Percentiles rank a stretch among this genome's conserved stretches.
phyloP scores from a whole-genome alignment of 177 flowering plant genomes.

The Tripterygium wilfordii region DNA sequence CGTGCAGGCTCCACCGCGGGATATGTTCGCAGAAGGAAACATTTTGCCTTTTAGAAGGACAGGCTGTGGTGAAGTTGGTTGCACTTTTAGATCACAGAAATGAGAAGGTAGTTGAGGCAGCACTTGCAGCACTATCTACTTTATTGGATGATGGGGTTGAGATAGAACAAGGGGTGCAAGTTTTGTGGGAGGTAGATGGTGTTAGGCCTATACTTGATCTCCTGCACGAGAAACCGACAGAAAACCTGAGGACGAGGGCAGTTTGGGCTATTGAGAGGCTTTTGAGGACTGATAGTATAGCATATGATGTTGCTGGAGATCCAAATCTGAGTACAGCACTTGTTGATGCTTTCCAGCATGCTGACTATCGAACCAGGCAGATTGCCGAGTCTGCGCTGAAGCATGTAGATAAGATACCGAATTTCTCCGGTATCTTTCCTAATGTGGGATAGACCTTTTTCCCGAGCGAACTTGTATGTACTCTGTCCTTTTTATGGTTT shows the following conservation, averaged over 20 bases:
- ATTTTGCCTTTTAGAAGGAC: constrained; percentile 82
- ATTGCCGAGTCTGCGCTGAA: constrained; percentile 87
- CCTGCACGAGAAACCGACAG: constrained; percentile 50
- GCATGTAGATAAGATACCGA: constrained; percentile 88
- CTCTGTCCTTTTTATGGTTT: background rate
- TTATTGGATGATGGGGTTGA: constrained; percentile 79
- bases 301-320: constrained; percentile 48
- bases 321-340: constrained; percentile 78
- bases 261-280: constrained; percentile 71
- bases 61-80: constrained; percentile 64
- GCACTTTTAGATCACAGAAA: constrained; percentile 82
- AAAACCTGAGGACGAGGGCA: constrained; percentile 46
- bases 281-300: constrained; percentile 46
- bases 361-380: constrained; percentile 73
- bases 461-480: constrained; percentile 6
- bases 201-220: constrained; percentile 49
- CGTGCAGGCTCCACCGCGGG: constrained; percentile 72
- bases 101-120: constrained; percentile 79
- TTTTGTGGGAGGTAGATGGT: constrained; percentile 59
- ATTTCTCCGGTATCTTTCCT: constrained; percentile 83
- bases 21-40: constrained; percentile 63
- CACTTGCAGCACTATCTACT: constrained; percentile 86
- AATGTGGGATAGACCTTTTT: constrained; percentile 26
- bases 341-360: constrained; percentile 90
- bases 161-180: constrained; percentile 58